phyloP scores from a whole-genome alignment of 805 yeast genomes.

The Kodamaea fukazawae region DNA sequence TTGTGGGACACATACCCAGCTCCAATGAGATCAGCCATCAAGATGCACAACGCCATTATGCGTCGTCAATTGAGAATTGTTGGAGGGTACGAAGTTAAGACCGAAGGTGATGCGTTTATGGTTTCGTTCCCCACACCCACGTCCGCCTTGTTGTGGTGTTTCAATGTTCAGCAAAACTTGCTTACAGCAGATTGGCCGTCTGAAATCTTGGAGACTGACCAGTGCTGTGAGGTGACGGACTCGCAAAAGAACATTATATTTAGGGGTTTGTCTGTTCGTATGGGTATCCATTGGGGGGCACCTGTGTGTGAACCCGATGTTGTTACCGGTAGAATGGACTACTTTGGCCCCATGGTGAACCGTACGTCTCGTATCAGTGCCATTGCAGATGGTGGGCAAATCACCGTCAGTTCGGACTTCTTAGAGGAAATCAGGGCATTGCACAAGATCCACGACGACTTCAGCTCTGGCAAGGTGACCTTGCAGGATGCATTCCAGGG shows the following conservation, averaged over 20 bases:
- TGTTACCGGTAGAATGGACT: constrained; percentile 96
- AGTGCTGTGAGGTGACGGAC: constrained; percentile 79
- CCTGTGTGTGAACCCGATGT: constrained; percentile 96
- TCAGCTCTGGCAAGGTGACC: constrained; percentile 24
- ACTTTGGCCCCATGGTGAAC: constrained; percentile 98
- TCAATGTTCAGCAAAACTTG: constrained; percentile 84
- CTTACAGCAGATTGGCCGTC: constrained; percentile 91
- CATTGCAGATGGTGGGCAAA: constrained; percentile 98
- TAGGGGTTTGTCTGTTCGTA: constrained; percentile 89
- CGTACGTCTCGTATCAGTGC: constrained; percentile 91
- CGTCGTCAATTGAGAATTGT: constrained; percentile 86
- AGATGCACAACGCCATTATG: constrained; percentile 91
- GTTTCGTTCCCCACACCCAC: constrained; percentile 94
- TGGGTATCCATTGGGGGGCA: constrained; percentile 98
- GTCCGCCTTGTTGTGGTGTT: constrained; percentile 90
- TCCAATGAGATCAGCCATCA: constrained; percentile 96
- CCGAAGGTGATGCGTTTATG: constrained; percentile 99
- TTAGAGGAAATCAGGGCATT: constrained; percentile 66
- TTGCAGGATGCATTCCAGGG: constrained; percentile 47
- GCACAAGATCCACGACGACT: constrained; percentile 44
- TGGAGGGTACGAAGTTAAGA: constrained; percentile 97
- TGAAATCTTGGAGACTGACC: constrained; percentile 79
- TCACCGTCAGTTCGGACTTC: constrained; percentile 81
- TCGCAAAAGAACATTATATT: constrained; percentile 58
- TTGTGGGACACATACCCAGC: constrained; percentile 91